Conservation (phyloP, 2,329 filamentous ascomycete genomes). For the Arthrinium puccinioides region DNA sequence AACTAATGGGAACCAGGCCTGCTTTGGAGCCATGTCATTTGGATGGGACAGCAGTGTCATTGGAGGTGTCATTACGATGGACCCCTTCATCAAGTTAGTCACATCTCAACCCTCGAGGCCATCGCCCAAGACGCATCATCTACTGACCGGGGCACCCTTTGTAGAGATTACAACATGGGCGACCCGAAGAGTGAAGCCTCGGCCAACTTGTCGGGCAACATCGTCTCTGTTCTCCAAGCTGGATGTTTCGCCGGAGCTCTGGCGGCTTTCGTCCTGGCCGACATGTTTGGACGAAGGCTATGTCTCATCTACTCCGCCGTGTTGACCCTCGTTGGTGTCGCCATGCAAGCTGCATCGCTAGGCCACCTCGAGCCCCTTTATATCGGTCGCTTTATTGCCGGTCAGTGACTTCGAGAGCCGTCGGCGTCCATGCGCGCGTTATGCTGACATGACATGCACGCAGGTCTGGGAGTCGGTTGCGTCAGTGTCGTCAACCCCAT, state of each 20-base stretch:
- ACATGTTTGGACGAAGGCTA: slow-evolving; percentile 44
- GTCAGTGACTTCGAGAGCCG: slow-evolving; percentile 10
- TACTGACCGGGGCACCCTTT: slow-evolving; percentile 8
- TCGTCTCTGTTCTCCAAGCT: slow-evolving; percentile 49
- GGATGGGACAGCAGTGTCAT: slow-evolving; percentile 59
- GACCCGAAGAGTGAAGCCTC: slow-evolving; percentile 29
- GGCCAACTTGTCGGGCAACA: slow-evolving; percentile 55
- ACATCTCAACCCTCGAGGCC: not conserved
- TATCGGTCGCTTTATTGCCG: slow-evolving; percentile 49
- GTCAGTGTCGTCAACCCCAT: slow-evolving; percentile 35
- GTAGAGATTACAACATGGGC: slow-evolving; percentile 45
- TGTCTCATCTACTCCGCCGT: slow-evolving; percentile 46
- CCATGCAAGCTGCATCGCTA: slow-evolving; percentile 52
- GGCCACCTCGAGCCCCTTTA: slow-evolving; percentile 55
- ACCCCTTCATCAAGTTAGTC: slow-evolving; percentile 45
- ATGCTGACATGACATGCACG: not conserved
- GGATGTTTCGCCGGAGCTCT: slow-evolving; percentile 32
- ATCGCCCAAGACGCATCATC: not conserved
- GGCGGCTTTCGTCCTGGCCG: slow-evolving; percentile 42
- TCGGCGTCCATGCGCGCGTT: not conserved
- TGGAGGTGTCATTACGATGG: slow-evolving; percentile 56
- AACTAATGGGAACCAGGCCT: slow-evolving; percentile 20
- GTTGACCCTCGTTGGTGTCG: slow-evolving; percentile 48
- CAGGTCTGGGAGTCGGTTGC: slow-evolving; percentile 33
- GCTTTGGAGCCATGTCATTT: slow-evolving; percentile 48